Conservation (phyloP, 139 green algal species). For the Parachlorella kessleri region DNA sequence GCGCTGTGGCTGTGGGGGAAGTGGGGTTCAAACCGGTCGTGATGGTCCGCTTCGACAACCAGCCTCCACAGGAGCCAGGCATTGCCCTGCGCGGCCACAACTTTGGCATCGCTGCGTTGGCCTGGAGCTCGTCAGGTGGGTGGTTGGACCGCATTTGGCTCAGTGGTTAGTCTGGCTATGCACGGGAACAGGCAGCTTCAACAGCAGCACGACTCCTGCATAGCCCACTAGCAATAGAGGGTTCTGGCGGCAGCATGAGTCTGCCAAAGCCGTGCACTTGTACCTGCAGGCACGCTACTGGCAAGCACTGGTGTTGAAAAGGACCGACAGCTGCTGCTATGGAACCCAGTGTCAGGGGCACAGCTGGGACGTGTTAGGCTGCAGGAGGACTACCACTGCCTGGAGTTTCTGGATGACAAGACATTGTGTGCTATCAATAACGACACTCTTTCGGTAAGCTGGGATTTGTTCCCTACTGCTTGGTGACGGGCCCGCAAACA, state of each 20-base stretch:
- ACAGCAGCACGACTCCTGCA: neutral
- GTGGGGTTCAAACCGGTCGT: conserved; percentile 1
- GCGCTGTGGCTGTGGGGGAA: neutral
- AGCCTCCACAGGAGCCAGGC: neutral
- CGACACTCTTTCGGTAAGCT: neutral
- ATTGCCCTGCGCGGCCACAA: conserved; percentile 1
- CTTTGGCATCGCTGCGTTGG: conserved; percentile 18
- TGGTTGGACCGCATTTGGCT: too few relatives aligned
- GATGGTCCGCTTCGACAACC: neutral
- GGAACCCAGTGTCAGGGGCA: neutral
- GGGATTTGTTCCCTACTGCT: neutral
- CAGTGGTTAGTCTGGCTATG: too few relatives aligned
- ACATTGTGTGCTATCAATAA: conserved; percentile 1
- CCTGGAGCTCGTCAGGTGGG: conserved; percentile 5
- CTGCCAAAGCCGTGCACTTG: too few relatives aligned
- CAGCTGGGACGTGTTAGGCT: neutral
- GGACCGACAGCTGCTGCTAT: conserved; percentile 9
- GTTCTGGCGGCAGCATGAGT: neutral
- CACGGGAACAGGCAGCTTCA: neutral
- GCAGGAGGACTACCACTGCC: conserved; percentile 1
- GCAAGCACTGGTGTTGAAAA: neutral
- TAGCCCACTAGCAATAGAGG: neutral
- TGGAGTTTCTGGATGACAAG: conserved; percentile 7
- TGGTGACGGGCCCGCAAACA: neutral
- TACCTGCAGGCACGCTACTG: conserved; percentile 8